These are phyloP conservation scores for Moelleriella libera DNA, from an alignment of 2,329 filamentous ascomycete species.

Conservation along the genomic window DNA sequence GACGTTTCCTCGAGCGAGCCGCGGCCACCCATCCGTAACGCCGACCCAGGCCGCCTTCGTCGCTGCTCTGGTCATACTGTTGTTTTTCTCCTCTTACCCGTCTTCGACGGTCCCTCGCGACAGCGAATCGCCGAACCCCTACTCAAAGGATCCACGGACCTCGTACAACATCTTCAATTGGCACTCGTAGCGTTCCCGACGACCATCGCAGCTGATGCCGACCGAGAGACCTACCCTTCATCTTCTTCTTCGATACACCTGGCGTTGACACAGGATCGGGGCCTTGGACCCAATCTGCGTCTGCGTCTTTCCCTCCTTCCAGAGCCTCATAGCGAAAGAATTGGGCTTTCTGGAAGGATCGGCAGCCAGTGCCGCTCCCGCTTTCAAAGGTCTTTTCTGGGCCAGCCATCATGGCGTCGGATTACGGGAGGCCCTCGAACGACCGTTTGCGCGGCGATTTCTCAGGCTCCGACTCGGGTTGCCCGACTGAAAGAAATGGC, in stretches of 20 bases:
- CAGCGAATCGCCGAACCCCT: not conserved
- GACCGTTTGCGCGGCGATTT: conserved; percentile 20
- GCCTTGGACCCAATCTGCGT: conserved; percentile 1
- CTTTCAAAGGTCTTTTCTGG: not conserved
- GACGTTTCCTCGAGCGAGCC: not conserved
- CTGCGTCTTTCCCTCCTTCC: not conserved
- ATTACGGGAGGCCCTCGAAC: conserved; percentile 27
- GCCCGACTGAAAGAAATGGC: conserved; percentile 19
- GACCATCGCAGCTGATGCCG: conserved; percentile 20
- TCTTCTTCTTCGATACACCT: conserved; percentile 15
- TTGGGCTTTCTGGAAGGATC: conserved; percentile 10
- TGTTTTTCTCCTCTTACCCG: no score
- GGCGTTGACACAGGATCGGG: conserved; percentile 13
- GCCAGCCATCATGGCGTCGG: conserved; percentile 26
- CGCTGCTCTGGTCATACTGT: not conserved
- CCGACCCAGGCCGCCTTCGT: not conserved
- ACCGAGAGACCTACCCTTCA: conserved; percentile 16
- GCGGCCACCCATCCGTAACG: not conserved
- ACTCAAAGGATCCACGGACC: not conserved
- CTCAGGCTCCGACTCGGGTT: conserved; percentile 15
- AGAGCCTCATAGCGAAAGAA: not conserved
- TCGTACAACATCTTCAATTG: conserved; percentile 13
- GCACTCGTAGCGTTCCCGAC: conserved; percentile 7
- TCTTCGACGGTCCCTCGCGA: no score
- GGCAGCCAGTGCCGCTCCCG: conserved; percentile 2